Evolutionary conservation across 441 rosid genomes (phyloP).

Genomic region (Capsella rubella): DNA sequence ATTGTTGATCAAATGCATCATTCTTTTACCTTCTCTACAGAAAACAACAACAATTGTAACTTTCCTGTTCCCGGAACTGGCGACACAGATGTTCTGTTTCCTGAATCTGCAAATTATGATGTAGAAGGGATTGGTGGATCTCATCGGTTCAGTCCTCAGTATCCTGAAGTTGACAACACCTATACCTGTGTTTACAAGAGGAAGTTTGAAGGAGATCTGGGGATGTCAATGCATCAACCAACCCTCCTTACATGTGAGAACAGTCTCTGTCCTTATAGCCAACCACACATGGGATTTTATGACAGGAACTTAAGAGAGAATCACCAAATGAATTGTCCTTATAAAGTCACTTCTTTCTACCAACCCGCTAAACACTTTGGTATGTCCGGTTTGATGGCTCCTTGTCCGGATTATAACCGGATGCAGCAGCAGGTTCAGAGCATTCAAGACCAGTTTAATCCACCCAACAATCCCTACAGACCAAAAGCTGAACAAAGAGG

Average conservation of each 20-base stretch:
- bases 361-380: slow-evolving; percentile 24
- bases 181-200: slow-evolving; percentile 31
- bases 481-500: slow-evolving; percentile 20
- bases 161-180: slow-evolving; percentile 10
- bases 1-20: slow-evolving; percentile 44
- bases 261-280: slow-evolving; percentile 37
- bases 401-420: slow-evolving; percentile 28
- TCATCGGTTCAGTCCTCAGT: not conserved
- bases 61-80: slow-evolving; percentile 3
- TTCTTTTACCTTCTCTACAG: not conserved
- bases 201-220: slow-evolving; percentile 34
- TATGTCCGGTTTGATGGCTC: slow-evolving; percentile 9
- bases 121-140: slow-evolving; percentile 31
- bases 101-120: slow-evolving; percentile 33
- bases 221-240: slow-evolving; percentile 7
- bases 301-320: slow-evolving; percentile 41
- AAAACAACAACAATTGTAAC: not conserved
- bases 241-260: slow-evolving; percentile 38
- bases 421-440: slow-evolving; percentile 23
- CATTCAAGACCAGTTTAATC: slow-evolving; percentile 23
- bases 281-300: slow-evolving; percentile 36
- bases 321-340: slow-evolving; percentile 42
- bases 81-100: not conserved
- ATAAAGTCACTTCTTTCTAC: slow-evolving; percentile 3
- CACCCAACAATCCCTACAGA: slow-evolving; percentile 24